phyloP scores from a whole-genome alignment of 1,284 basidiomycete genomes.

The Tranzscheliella williamsii region DNA sequence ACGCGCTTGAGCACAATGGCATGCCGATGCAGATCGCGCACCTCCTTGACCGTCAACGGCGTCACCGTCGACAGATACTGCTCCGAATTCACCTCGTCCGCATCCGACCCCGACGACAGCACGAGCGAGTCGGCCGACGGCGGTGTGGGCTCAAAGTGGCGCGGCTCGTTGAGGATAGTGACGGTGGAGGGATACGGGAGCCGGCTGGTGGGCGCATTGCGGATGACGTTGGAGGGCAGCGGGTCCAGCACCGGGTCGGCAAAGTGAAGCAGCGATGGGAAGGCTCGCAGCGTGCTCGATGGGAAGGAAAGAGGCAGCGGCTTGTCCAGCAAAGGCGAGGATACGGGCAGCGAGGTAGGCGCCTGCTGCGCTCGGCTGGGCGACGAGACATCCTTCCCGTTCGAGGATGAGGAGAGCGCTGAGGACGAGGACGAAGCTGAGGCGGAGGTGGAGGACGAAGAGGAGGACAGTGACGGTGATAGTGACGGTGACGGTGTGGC shows the following conservation, averaged over 20 bases:
- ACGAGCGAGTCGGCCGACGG: constrained; percentile 43
- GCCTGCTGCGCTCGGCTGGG: too few species aligned
- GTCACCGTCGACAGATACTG: constrained; percentile 53
- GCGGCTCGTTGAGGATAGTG: constrained; percentile 52
- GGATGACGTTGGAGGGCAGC: constrained; percentile 39
- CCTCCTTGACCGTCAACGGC: constrained; percentile 50
- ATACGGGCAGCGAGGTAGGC: constrained; percentile 11
- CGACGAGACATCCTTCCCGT: not conserved
- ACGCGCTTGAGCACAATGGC: constrained; percentile 64
- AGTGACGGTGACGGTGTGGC: not conserved
- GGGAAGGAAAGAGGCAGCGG: constrained; percentile 45
- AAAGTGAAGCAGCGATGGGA: constrained; percentile 52
- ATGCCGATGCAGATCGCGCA: constrained; percentile 53
- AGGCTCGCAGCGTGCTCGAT: constrained; percentile 27
- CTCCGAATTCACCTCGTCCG: constrained; percentile 50
- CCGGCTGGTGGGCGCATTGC: constrained; percentile 21
- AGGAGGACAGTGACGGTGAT: not conserved
- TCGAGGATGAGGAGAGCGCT: not conserved
- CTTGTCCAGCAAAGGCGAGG: constrained; percentile 42
- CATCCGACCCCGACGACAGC: constrained; percentile 40
- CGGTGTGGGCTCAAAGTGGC: constrained; percentile 40
- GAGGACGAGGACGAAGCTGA: not conserved
- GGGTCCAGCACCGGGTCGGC: constrained; percentile 59
- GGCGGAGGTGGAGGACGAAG: not conserved
- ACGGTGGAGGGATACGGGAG: constrained; percentile 34